Base-by-base conservation (phyloP, 2,329 filamentous ascomycete species). In the Diaporthe eres region DNA sequence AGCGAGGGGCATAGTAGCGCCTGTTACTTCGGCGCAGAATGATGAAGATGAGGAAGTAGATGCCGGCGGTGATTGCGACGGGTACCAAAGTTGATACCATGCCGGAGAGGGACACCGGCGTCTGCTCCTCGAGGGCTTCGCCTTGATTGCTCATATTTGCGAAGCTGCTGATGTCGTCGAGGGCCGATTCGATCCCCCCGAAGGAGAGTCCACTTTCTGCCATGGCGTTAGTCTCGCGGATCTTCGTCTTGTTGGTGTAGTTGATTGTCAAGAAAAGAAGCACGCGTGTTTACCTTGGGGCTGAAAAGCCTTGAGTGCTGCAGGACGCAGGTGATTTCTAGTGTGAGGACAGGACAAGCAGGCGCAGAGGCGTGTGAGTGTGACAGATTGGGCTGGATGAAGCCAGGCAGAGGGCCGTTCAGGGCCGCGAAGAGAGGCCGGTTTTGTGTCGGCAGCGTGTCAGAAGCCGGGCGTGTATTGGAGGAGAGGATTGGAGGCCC, bases 1-100 rank as follows among this genome's bases (percentile, higher is more conserved):
- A 88, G 79, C 87, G 83, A 4, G 87, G 87, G 4, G 87, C 87
- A 82, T 89, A 89, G 81, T 82, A 89, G 61, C 87, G 85, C 53
- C 84, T 82, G 71, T 88, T 83, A 77, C 82, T 87, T 79, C 81
- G 85, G 28, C 87, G 84, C 53, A 89, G 80, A 75, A 86, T 61
- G 74, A 89, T 78, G 82, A 89, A 89, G 78, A 88, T 81, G 60
- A 79, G 55, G 13, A 89, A 67, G 80, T 88, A 87, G 57, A 85
- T 76, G 58, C 74, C 84, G 7, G 87, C 84, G 34, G 81, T 74
- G 39, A 85, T 47, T 28, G 82, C 81, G 44, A 85, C 82, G 12
- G 86, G 86, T 5, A 77, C 84, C 68, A 88, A 75, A 19, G 86
- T 88, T 76, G 86, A 82, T 73, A 87, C 81, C 71, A 88, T 82